These are phyloP conservation scores for Proliferodiscus dingleyae DNA, from an alignment of 2,329 filamentous ascomycete species.

Conservation along the genomic window DNA sequence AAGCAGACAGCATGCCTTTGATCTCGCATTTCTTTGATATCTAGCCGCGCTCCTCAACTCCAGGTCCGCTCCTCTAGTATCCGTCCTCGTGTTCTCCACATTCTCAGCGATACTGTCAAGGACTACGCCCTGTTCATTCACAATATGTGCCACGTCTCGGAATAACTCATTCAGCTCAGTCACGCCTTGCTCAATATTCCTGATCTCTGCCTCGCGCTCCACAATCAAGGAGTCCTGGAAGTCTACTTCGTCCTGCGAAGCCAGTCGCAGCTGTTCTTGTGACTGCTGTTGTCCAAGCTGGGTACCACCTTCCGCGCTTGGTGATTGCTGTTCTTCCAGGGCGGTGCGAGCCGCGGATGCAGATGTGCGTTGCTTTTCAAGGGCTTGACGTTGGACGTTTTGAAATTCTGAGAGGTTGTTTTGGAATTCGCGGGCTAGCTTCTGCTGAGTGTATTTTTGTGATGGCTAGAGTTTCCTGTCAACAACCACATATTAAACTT, in stretches of 20 bases:
- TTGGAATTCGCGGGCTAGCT: constrained; percentile 90
- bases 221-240: constrained; percentile 95
- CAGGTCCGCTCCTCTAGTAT: constrained; percentile 78
- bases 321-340: constrained; percentile 55
- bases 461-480: constrained; percentile 58
- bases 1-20: constrained; percentile 89
- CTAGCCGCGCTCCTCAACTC: constrained; percentile 81
- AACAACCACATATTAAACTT: constrained; percentile 14
- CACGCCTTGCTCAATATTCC: constrained; percentile 95
- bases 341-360: constrained; percentile 78
- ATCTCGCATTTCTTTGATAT: constrained; percentile 92
- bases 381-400: constrained; percentile 77
- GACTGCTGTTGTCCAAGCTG: constrained; percentile 53
- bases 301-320: constrained; percentile 31
- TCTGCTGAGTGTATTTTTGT: constrained; percentile 95
- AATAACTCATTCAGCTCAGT: constrained; percentile 95
- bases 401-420: constrained; percentile 88
- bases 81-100: constrained; percentile 73
- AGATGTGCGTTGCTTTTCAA: constrained; percentile 89
- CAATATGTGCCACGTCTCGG: constrained; percentile 95
- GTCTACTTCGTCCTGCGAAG: constrained; percentile 90
- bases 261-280: constrained; percentile 74
- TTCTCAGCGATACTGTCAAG: constrained; percentile 85
- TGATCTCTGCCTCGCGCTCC: constrained; percentile 93
- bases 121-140: constrained; percentile 86